phyloP scores from a whole-genome alignment of 805 yeast species.

The Wickerhamomyces kurtzmanii region DNA sequence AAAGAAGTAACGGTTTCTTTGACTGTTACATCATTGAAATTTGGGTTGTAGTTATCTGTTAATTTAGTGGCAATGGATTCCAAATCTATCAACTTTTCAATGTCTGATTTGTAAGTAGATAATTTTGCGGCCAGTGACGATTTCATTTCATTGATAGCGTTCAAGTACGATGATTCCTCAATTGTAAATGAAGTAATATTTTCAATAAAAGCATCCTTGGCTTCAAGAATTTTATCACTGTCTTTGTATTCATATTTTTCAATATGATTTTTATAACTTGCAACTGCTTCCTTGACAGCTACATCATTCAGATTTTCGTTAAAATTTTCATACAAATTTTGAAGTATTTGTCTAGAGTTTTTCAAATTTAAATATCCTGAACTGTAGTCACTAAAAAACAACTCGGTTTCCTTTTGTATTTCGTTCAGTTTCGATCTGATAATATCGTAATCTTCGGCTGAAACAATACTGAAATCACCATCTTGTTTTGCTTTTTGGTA shows the following conservation, averaged over 20 bases:
- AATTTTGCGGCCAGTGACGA: too few species aligned
- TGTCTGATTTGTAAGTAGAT: conserved; percentile 4
- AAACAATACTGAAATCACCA: too few species aligned
- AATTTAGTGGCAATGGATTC: conserved; percentile 36
- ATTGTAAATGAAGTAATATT: conserved; percentile 15
- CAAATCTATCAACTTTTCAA: conserved; percentile 15
- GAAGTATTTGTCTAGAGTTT: conserved; percentile 26
- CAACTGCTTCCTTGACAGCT: conserved; percentile 70
- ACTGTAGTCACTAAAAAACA: too few species aligned
- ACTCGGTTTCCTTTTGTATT: too few species aligned
- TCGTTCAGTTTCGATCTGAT: too few species aligned
- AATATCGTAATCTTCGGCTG: too few species aligned
- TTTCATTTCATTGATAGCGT: too few species aligned
- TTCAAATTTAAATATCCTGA: conserved; percentile 13
- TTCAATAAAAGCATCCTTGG: conserved; percentile 13
- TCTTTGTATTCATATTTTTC: conserved; percentile 15
- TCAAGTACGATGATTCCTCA: conserved; percentile 17
- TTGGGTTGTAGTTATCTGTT: conserved; percentile 54
- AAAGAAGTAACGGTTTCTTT: conserved; percentile 45
- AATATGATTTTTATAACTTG: conserved; percentile 33
- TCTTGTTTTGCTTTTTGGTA: too few species aligned
- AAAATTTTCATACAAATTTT: conserved; percentile 43
- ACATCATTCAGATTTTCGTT: conserved; percentile 81
- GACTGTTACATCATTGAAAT: conserved; percentile 68
- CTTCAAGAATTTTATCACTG: conserved; percentile 10